These are phyloP conservation scores for Pythium diclinum DNA, from an alignment of 352 stramenopile species.

Conservation along the genomic window DNA sequence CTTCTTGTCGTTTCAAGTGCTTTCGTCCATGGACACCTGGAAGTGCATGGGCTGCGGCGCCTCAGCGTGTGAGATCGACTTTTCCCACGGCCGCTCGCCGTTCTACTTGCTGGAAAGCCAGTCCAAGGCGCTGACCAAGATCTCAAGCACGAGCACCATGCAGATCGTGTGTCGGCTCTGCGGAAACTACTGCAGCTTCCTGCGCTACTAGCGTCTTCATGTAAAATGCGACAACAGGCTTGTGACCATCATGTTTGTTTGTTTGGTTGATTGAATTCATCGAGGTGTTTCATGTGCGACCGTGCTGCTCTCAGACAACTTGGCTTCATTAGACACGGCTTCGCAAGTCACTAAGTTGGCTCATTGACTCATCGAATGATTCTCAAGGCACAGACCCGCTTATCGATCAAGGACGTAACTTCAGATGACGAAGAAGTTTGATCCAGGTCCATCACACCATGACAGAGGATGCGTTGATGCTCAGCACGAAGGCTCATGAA, in stretches of 20 bases:
- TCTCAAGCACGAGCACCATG: constrained; percentile 14
- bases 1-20: constrained; percentile 70
- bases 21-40: constrained; percentile 68
- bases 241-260: background rate
- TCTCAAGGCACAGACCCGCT: too few relatives aligned
- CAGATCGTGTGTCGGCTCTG: constrained; percentile 66
- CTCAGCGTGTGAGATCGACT: constrained; percentile 55
- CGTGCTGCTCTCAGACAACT: too few relatives aligned
- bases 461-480: too few relatives aligned
- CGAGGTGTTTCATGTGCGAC: too few relatives aligned
- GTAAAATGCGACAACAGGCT: background rate
- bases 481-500: too few relatives aligned
- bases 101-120: constrained; percentile 66
- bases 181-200: constrained; percentile 76
- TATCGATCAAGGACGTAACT: too few relatives aligned
- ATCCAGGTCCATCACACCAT: too few relatives aligned
- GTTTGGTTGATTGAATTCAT: too few relatives aligned
- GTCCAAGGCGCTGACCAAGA: background rate
- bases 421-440: too few relatives aligned
- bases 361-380: too few relatives aligned
- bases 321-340: too few relatives aligned
- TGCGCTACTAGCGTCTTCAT: constrained; percentile 44
- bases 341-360: too few relatives aligned
- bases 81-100: constrained; percentile 32
- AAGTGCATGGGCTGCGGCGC: constrained; percentile 80